Base-by-base conservation (phyloP, 768 basidiomycete species). In the Melanogaster broomeanus region DNA sequence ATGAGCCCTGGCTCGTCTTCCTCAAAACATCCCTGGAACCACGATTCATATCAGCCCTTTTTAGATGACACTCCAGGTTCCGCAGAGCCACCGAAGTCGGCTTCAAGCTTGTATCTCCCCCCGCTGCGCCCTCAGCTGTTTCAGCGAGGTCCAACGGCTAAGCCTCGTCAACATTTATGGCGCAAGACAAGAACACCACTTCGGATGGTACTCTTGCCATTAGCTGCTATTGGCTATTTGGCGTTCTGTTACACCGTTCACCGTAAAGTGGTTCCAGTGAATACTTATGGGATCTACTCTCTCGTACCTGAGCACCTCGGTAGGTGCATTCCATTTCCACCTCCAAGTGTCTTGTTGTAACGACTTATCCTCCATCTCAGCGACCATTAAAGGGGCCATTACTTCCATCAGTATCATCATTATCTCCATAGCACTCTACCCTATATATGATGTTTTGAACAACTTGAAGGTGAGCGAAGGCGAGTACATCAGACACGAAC, bases 161-260 rank as follows among this genome's bases (percentile, higher is more conserved):
- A 21, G 3, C 6, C 13, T 34, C 40, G 34, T 3, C 43, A 3
- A 3, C 22, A 30, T 19, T 8, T 38, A 39, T 67, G 62, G 62
- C 25, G 43, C 21, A 19, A 8, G 13, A 25, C 54, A 11, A 37
- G 21, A 39, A 42, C 56, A 3, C 39, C 56, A 1, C 46, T 61
- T 3, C 21, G 56, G 45, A 48, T 65, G 56, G 48, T 56, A 0
- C 52, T 68, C 51, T 41, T 70, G 3, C 60, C 69, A 6, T 37
- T 68, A 12, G 52, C 54, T 3, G 67, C 66, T 4, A 59, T 70
- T 25, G 66, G 37, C 13, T 68, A 64, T 45, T 48, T 70, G 9
- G 55, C 56, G 0, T 68, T 70, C 28, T 70, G 67, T 48, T 70
- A 62, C 27, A 41, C 56, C 3, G 64, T 61, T 38, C 62, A 64